These are phyloP conservation scores for Trichoderma afroharzianum DNA, from an alignment of 2,329 filamentous ascomycete species.

Conservation along the genomic window DNA sequence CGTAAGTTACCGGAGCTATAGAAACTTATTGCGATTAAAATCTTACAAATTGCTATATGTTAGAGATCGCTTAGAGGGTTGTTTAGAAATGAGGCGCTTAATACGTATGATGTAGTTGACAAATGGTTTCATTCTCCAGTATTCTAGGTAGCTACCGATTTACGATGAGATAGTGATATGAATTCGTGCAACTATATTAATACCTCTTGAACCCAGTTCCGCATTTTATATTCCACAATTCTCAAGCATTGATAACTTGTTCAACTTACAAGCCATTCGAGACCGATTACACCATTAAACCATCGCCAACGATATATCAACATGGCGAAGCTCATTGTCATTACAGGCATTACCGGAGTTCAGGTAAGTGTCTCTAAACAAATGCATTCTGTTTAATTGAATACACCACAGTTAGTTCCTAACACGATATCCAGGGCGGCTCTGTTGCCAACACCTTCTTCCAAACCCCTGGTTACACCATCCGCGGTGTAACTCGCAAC, in stretches of 20 bases:
- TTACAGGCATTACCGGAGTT: not conserved
- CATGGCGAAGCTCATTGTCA: not conserved
- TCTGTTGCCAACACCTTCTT: not conserved
- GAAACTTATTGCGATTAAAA: not conserved
- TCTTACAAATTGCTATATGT: not conserved
- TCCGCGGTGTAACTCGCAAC: not conserved
- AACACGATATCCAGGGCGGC: not conserved
- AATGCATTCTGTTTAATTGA: not conserved
- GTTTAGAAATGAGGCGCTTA: not conserved
- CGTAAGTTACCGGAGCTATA: not conserved
- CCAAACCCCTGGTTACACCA: not conserved
- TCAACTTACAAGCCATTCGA: not conserved
- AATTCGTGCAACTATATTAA: not conserved
- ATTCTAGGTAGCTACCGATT: not conserved
- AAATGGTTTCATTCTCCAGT: not conserved
- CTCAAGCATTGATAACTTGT: not conserved
- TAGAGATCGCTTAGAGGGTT: not conserved
- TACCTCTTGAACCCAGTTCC: not conserved
- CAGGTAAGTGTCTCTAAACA: not conserved
- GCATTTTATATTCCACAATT: not conserved
- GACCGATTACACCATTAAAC: not conserved
- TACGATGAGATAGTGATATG: not conserved
- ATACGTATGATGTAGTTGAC: not conserved
- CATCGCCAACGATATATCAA: not conserved
- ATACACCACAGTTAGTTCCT: not conserved